Base-by-base conservation (phyloP, 2,329 filamentous ascomycete genomes). In the Proliferodiscus dingleyae region DNA sequence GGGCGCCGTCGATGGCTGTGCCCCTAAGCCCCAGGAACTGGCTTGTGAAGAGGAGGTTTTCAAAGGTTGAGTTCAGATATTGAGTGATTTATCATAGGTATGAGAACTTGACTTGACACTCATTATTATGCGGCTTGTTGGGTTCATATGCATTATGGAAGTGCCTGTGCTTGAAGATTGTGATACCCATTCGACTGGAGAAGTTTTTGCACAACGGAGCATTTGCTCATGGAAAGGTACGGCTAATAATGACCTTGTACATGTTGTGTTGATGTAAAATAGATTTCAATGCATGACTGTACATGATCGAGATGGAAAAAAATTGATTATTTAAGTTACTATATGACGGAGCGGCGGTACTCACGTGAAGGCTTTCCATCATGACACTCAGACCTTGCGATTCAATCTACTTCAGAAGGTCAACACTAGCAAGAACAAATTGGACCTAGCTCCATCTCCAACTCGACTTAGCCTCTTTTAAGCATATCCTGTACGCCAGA, bases 31-130 rank as follows among this genome's bases (percentile, higher is more conserved):
- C 52, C 3, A 56, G 39, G 38, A 47, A 56, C 37, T 57, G 58
- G 59, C 40, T 60, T 24, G 41, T 53, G 2, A 46, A 51, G 18
- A 50, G 28, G 29, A 37, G 22, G 15, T 11, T 50, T 15, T 51
- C 46, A 7, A 49, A 47, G 29, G 54, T 58, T 22, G 47, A 54
- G 30, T 57, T 56, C 19, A 51, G 51, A 39, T 58, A 58, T 43
- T 58, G 43, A 52, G n/a, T n/a, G n/a, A n/a, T n/a, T 37, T 28
- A 36, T 18, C 15, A 22, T 22, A 10, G 18, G 16, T 19, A 30
- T 15, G 5, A 41, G 11, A 9, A 22, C 10, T 19, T 38, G 21
- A 5, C 19, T 38, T 30, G 15, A 16, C 19, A n/a, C 28, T 13
- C 10, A 30, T 30, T 18, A 23, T 15, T 8, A 10, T 37, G 16